Evolutionary conservation across 768 basidiomycete genomes (phyloP).

Genomic region (Podaxis carcinomalis): DNA sequence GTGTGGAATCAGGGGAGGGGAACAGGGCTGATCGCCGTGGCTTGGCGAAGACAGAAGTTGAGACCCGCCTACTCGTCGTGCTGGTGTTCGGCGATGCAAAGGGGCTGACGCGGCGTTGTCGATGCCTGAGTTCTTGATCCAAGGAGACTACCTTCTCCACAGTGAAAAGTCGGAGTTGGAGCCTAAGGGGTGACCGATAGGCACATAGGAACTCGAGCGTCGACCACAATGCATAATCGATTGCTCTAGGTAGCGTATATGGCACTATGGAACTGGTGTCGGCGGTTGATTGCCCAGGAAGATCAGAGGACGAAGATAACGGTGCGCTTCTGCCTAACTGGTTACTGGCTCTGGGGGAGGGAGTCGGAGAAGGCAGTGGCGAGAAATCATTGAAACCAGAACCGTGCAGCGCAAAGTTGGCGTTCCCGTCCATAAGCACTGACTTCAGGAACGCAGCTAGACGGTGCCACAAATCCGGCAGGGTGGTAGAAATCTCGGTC

Average conservation of each 20-base stretch:
- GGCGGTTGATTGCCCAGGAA: constrained; percentile 19
- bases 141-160: constrained; percentile 58
- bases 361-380: constrained; percentile 45
- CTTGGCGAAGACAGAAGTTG: constrained; percentile 55
- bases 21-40: constrained; percentile 39
- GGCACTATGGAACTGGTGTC: constrained; percentile 13
- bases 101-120: constrained; percentile 18
- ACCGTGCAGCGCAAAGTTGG: constrained; percentile 48
- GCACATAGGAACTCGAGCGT: constrained; percentile 61
- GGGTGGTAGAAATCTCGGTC: constrained; percentile 47
- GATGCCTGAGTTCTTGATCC: constrained; percentile 44
- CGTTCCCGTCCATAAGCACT: constrained; percentile 54
- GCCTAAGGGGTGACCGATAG: constrained; percentile 55
- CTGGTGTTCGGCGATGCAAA: constrained; percentile 15
- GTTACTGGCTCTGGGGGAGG: constrained; percentile 44
- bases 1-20: constrained; percentile 46
- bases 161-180: constrained; percentile 64
- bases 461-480: constrained; percentile 62
- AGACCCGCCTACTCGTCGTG: constrained; percentile 36
- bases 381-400: constrained; percentile 32
- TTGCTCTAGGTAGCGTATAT: constrained; percentile 43
- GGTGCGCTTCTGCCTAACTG: constrained; percentile 30
- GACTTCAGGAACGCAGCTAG: constrained; percentile 49
- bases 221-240: constrained; percentile 76
- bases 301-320: constrained; percentile 24